Evolutionary conservation across 2,329 filamentous ascomycete species (phyloP).

Genomic region (Aureobasidium sp.): DNA sequence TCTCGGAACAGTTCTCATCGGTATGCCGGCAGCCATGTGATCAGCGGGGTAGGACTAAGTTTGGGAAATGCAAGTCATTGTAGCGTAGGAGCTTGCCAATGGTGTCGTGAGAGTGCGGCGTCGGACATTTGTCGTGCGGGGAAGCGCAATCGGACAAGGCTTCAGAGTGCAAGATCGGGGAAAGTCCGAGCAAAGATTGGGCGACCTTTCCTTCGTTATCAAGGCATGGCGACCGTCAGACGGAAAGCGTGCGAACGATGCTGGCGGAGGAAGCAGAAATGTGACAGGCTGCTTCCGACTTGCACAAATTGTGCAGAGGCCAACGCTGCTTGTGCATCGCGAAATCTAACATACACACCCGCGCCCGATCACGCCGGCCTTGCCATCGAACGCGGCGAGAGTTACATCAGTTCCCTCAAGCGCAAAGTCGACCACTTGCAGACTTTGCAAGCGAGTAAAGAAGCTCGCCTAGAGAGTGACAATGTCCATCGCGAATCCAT

Average conservation of each 20-base stretch:
- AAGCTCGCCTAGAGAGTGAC: background rate
- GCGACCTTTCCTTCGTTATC: background rate
- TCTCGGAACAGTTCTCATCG: too few species aligned
- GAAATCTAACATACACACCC: background rate
- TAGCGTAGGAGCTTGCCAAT: too few species aligned
- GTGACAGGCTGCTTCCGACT: background rate
- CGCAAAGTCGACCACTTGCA: constrained; percentile 3
- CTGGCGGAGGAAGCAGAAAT: background rate
- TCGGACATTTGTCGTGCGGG: background rate
- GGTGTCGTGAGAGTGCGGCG: too few species aligned
- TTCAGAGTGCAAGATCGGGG: background rate
- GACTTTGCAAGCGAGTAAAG: background rate
- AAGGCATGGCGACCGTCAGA: background rate
- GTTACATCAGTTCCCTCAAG: constrained; percentile 3
- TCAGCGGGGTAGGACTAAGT: too few species aligned
- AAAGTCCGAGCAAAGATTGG: background rate
- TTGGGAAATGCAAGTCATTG: too few species aligned
- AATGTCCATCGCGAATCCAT: background rate
- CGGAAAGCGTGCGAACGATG: background rate
- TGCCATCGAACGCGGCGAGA: constrained; percentile 1
- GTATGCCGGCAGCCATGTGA: too few species aligned
- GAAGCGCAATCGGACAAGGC: background rate
- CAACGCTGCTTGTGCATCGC: background rate
- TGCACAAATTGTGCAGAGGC: constrained; percentile 4
- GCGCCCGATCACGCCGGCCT: background rate